phyloP scores from a whole-genome alignment of 2,329 filamentous ascomycete genomes.

The Calonectria pseudoreteaudii region DNA sequence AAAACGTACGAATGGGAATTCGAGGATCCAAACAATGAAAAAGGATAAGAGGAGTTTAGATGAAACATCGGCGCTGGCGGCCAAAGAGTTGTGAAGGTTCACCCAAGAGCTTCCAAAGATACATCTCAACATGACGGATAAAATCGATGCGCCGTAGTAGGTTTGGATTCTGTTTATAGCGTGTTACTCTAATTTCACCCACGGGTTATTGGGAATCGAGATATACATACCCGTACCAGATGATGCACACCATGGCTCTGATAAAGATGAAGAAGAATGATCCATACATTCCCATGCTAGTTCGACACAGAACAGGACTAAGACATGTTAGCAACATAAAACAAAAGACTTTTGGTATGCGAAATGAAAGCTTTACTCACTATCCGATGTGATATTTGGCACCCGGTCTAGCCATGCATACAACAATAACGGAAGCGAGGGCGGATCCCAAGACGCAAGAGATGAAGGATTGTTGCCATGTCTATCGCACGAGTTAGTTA shows the following conservation, averaged over 20 bases:
- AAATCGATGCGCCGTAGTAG: conserved; percentile 25
- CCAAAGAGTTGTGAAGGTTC: conserved; percentile 47
- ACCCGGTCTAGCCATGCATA: neutral
- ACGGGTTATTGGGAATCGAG: neutral
- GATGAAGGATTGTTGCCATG: conserved; percentile 5
- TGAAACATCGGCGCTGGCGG: conserved; percentile 44
- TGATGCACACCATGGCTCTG: conserved; percentile 47
- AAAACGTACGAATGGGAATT: neutral
- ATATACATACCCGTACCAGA: conserved; percentile 40
- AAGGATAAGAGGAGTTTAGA: neutral
- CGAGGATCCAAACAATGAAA: neutral
- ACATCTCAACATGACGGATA: conserved; percentile 42
- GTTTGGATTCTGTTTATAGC: neutral
- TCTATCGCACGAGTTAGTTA: neutral
- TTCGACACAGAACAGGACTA: conserved; percentile 23
- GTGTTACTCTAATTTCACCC: neutral
- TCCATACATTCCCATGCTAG: conserved; percentile 48
- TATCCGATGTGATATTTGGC: neutral
- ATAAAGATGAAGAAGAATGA: conserved; percentile 49
- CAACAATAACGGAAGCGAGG: neutral
- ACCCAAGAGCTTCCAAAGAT: conserved; percentile 50
- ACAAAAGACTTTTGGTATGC: neutral
- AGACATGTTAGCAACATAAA: neutral
- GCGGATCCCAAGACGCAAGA: neutral
- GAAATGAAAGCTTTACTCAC: neutral